phyloP scores from a whole-genome alignment of 2,329 filamentous ascomycete genomes.

The Beauveria asiatica region DNA sequence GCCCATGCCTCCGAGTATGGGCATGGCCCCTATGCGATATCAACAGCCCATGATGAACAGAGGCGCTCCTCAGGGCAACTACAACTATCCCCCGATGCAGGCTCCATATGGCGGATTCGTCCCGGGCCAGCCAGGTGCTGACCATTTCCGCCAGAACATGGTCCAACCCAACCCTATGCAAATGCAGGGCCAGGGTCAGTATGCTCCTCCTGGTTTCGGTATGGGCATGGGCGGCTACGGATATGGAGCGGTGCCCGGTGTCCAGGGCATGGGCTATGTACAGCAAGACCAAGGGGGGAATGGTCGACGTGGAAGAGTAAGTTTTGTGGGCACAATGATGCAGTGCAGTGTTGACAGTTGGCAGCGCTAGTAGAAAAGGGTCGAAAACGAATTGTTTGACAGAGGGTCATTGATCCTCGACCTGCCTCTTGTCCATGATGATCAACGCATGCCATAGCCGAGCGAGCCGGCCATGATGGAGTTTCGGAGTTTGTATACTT shows the following conservation, averaged over 20 bases:
- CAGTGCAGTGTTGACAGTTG: conserved; percentile 10
- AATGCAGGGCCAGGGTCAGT: conserved; percentile 36
- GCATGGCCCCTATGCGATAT: conserved; percentile 47
- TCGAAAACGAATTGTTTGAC: neutral
- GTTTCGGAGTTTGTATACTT: conserved; percentile 10
- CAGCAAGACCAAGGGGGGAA: conserved; percentile 48
- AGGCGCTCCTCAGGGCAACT: conserved; percentile 42
- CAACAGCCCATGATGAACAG: conserved; percentile 51
- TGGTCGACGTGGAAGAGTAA: conserved; percentile 50
- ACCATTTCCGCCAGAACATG: conserved; percentile 47
- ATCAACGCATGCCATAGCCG: conserved; percentile 11
- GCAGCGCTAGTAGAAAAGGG: conserved; percentile 1
- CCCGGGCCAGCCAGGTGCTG: conserved; percentile 39
- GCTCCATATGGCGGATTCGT: conserved; percentile 44
- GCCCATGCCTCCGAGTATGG: conserved; percentile 37
- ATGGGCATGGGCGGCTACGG: conserved; percentile 38
- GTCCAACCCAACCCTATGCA: conserved; percentile 40
- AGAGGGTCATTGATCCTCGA: neutral
- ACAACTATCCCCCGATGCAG: conserved; percentile 49
- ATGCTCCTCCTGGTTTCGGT: conserved; percentile 42
- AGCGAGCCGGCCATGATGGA: conserved; percentile 6
- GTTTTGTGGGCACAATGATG: conserved; percentile 17
- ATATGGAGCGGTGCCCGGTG: conserved; percentile 35
- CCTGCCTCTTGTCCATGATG: conserved; percentile 3
- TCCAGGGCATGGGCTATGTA: conserved; percentile 45